phyloP scores from a whole-genome alignment of 1,139 yeast genomes.

The Keqinozyma sinolaborantium region DNA sequence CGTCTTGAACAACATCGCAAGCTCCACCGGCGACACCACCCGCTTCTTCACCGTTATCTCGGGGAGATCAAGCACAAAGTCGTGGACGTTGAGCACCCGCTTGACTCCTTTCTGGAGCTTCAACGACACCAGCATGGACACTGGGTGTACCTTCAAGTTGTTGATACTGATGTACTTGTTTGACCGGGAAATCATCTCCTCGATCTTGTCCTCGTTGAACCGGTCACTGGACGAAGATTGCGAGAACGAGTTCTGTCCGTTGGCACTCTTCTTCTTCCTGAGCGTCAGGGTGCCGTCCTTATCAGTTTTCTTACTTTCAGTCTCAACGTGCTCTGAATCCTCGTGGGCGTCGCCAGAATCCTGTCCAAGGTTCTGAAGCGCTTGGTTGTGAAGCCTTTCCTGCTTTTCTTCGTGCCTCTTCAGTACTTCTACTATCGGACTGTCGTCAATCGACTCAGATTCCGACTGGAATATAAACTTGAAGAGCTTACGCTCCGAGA shows the following conservation, averaged over 20 bases:
- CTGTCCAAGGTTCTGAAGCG: too few species aligned
- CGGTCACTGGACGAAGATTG: slow-evolving; percentile 10
- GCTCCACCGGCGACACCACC: slow-evolving; percentile 52
- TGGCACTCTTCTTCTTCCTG: not conserved
- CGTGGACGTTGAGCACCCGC: slow-evolving; percentile 58
- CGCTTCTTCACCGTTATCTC: slow-evolving; percentile 43
- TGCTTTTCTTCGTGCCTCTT: slow-evolving; percentile 8
- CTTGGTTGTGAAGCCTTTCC: slow-evolving; percentile 1
- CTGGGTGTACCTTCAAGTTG: slow-evolving; percentile 42
- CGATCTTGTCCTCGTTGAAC: slow-evolving; percentile 38
- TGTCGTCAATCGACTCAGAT: slow-evolving; percentile 21
- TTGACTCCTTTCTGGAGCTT: slow-evolving; percentile 52
- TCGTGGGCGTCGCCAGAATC: slow-evolving; percentile 6
- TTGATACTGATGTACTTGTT: slow-evolving; percentile 55
- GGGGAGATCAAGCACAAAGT: slow-evolving; percentile 55
- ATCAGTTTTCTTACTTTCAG: not conserved
- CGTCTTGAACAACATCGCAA: slow-evolving; percentile 50
- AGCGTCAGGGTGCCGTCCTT: not conserved
- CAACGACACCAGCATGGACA: slow-evolving; percentile 53
- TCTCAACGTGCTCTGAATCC: slow-evolving; percentile 7
- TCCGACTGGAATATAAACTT: slow-evolving; percentile 53
- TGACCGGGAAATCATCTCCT: slow-evolving; percentile 59
- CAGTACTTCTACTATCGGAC: slow-evolving; percentile 21
- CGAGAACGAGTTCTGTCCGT: slow-evolving; percentile 4
- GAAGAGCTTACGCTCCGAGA: slow-evolving; percentile 54